phyloP scores from a whole-genome alignment of 202 grass and related monocot species.

The Panicum hallii region DNA sequence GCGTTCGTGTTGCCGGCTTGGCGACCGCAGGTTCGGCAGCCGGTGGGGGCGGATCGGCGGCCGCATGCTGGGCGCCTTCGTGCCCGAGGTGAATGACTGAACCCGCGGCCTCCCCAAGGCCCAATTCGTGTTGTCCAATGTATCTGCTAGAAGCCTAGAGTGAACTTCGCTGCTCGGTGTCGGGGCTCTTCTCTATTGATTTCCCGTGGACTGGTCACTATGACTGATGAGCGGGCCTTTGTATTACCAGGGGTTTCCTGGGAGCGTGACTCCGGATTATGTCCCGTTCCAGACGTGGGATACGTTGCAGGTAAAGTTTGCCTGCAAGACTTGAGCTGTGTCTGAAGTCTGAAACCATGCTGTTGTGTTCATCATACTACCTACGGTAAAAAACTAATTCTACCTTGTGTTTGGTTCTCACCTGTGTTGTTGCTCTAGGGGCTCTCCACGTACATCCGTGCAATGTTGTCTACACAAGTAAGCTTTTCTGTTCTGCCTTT shows the following conservation, averaged over 20 bases:
- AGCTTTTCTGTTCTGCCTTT: slow-evolving; percentile 11
- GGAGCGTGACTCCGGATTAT: slow-evolving; percentile 89
- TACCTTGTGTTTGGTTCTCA: background rate
- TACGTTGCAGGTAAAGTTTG: slow-evolving; percentile 67
- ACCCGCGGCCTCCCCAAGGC: background rate
- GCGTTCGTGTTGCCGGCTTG: background rate
- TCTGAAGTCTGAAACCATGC: background rate
- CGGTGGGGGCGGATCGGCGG: slow-evolving; percentile 70
- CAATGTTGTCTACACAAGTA: slow-evolving; percentile 98
- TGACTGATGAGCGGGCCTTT: slow-evolving; percentile 31
- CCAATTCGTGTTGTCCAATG: background rate
- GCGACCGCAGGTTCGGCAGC: slow-evolving; percentile 59
- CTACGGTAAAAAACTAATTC: background rate
- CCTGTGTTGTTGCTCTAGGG: slow-evolving; percentile 54
- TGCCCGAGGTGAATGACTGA: slow-evolving; percentile 74
- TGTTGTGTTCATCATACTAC: background rate
- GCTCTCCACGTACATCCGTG: slow-evolving; percentile 85
- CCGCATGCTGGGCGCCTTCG: slow-evolving; percentile 79
- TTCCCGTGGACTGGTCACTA: background rate
- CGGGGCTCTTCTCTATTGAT: background rate
- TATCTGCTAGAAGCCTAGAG: background rate
- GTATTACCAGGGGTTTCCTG: slow-evolving; percentile 73
- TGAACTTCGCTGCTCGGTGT: slow-evolving; percentile 18
- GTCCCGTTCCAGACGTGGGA: slow-evolving; percentile 94
- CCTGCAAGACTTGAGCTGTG: background rate